These are phyloP conservation scores for Starmerella sp. DNA, from an alignment of 805 yeast species.

Conservation along the genomic window DNA sequence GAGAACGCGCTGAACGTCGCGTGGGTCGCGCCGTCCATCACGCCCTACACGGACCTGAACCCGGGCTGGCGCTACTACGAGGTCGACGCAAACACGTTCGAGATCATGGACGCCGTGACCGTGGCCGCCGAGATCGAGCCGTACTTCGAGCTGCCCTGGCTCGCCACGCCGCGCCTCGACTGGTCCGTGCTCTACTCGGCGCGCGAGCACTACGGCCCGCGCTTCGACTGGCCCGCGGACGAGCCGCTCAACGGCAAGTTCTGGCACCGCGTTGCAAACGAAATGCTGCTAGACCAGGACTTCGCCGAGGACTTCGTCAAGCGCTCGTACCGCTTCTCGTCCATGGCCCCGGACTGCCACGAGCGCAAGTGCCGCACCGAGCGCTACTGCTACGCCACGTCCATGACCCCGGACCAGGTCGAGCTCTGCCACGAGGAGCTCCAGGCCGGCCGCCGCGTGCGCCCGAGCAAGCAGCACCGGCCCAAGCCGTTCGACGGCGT, in stretches of 20 bases:
- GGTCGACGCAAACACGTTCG: conserved; percentile 50
- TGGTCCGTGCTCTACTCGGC: conserved; percentile 60
- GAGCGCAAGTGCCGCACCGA: conserved; percentile 29
- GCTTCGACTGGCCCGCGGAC: conserved; percentile 44
- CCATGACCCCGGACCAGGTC: conserved; percentile 26
- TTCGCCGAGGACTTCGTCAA: conserved; percentile 42
- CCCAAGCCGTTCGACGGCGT: conserved; percentile 15
- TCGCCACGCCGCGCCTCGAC: conserved; percentile 36
- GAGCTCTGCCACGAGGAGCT: conserved; percentile 18
- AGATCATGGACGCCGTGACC: conserved; percentile 48
- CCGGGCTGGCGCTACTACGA: conserved; percentile 67
- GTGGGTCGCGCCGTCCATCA: conserved; percentile 56
- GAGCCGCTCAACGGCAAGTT: conserved; percentile 58
- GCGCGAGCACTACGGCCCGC: conserved; percentile 41
- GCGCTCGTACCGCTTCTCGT: conserved; percentile 44
- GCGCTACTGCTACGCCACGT: conserved; percentile 34
- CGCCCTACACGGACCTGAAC: conserved; percentile 48
- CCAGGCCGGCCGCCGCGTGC: conserved; percentile 9
- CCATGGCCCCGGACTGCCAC: conserved; percentile 41
- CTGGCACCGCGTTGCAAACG: conserved; percentile 48
- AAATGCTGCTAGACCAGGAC: conserved; percentile 34
- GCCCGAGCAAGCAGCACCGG: background rate
- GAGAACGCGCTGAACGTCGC: conserved; percentile 44
- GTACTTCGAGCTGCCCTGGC: conserved; percentile 30
- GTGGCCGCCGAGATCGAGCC: conserved; percentile 50